Percentiles rank a stretch among this genome's conserved stretches.
Evolutionary conservation across 2,329 filamentous ascomycete species (phyloP).

Genomic region (Fusarium sp.): DNA sequence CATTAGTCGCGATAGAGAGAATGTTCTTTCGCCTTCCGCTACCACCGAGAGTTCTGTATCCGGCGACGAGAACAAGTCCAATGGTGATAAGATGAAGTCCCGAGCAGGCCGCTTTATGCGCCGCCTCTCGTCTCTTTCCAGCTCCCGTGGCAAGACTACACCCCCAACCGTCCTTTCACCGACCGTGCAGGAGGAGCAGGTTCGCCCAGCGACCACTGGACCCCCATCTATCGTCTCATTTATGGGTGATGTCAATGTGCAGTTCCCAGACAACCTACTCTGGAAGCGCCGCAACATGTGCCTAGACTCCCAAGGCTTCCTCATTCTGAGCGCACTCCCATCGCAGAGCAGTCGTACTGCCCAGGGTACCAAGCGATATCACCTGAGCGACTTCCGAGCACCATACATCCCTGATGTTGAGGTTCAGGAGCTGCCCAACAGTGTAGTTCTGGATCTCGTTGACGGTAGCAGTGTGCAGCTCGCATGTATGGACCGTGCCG

Average conservation of each 20-base stretch:
- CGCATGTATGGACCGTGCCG: conserved; percentile 70
- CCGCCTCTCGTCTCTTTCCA: conserved; percentile 66
- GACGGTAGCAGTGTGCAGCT: conserved; percentile 71
- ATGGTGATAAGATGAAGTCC: conserved; percentile 60
- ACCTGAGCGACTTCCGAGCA: conserved; percentile 82
- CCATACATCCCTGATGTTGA: conserved; percentile 91
- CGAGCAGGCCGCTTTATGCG: conserved; percentile 69
- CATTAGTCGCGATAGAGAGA: conserved; percentile 56
- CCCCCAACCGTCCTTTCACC: conserved; percentile 59
- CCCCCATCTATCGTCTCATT: conserved; percentile 67
- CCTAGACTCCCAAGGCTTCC: conserved; percentile 83
- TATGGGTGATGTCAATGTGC: conserved; percentile 92
- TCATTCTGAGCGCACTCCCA: conserved; percentile 76
- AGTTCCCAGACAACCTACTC: conserved; percentile 94
- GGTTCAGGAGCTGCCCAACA: conserved; percentile 91
- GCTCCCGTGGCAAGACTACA: conserved; percentile 57
- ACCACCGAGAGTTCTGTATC: conserved; percentile 59
- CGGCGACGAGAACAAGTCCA: conserved; percentile 59
- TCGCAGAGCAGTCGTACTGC: conserved; percentile 63
- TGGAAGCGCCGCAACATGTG: conserved; percentile 95
- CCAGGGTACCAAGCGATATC: conserved; percentile 76
- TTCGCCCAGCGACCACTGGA: conserved; percentile 47
- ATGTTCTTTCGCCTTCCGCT: conserved; percentile 54
- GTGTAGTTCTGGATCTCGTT: conserved; percentile 71
- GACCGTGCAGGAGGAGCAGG: conserved; percentile 61